Percentiles rank a stretch among this genome's conserved stretches.
These are phyloP conservation scores for Acaromyces ingoldii DNA, from an alignment of 1,284 basidiomycete species.

Conservation along the genomic window DNA sequence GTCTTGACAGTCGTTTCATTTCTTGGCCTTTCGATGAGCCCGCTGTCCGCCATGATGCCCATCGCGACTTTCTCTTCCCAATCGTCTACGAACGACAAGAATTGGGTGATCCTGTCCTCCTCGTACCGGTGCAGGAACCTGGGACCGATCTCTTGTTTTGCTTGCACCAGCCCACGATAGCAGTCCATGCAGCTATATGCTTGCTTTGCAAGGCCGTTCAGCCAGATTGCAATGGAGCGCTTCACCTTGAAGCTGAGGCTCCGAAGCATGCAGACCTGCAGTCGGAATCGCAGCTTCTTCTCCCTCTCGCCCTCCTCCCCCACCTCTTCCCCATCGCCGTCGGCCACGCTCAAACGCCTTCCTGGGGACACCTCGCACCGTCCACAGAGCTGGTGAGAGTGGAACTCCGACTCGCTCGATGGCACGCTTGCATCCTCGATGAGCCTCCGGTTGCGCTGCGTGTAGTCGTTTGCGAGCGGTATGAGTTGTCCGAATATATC, in stretches of 20 bases:
- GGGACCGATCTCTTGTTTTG: constrained; percentile 18
- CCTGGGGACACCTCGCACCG: constrained; percentile 10
- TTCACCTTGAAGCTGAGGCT: constrained; percentile 27
- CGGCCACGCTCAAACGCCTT: not conserved
- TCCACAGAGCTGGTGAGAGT: not conserved
- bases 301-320: not conserved
- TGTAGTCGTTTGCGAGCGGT: constrained; percentile 19
- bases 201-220: constrained; percentile 12
- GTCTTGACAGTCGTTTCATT: not conserved
- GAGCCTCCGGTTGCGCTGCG: constrained; percentile 14
- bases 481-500: constrained; percentile 21
- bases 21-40: not conserved
- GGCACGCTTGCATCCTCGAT: constrained; percentile 19
- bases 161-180: constrained; percentile 26
- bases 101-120: constrained; percentile 19
- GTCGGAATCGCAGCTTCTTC: constrained; percentile 14
- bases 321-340: not conserved
- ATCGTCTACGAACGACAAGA: constrained; percentile 26
- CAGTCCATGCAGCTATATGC: constrained; percentile 34
- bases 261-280: constrained; percentile 39
- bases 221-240: constrained; percentile 26
- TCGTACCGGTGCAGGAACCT: constrained; percentile 22
- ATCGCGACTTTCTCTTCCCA: constrained; percentile 27
- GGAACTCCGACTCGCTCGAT: not conserved
- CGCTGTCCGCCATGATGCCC: constrained; percentile 15